phyloP scores from a whole-genome alignment of 441 rosid species.

The Pelargonium myrrhifolium region DNA sequence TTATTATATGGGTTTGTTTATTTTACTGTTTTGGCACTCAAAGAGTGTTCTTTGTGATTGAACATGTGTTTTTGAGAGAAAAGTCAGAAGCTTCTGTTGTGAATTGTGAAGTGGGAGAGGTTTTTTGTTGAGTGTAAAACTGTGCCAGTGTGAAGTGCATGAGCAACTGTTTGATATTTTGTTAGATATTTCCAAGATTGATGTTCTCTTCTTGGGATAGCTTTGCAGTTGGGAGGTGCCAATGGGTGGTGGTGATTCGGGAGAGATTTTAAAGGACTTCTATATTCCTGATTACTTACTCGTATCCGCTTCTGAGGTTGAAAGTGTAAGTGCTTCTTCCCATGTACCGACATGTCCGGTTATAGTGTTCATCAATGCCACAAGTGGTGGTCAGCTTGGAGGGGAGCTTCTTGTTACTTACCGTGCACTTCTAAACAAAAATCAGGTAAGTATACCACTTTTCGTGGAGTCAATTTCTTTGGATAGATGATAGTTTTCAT shows the following conservation, averaged over 20 bases:
- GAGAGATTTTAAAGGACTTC: conserved; percentile 21
- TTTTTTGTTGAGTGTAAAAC: no score
- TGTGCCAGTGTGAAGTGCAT: not conserved
- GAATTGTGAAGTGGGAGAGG: not conserved
- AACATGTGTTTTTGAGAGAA: not conserved
- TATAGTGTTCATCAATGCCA: conserved; percentile 39
- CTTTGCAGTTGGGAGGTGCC: conserved; percentile 25
- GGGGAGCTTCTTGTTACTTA: conserved; percentile 34
- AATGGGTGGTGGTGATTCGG: conserved; percentile 14
- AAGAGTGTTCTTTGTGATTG: not conserved
- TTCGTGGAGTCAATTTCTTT: no score
- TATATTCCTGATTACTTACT: conserved; percentile 35
- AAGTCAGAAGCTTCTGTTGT: not conserved
- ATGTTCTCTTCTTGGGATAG: not conserved
- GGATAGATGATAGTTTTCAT: not conserved
- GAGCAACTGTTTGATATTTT: not conserved
- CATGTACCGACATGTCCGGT: conserved; percentile 35
- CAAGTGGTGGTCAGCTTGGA: conserved; percentile 47
- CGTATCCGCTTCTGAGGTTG: conserved; percentile 22
- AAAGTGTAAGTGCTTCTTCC: not conserved
- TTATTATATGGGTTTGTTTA: no score
- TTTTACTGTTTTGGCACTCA: not conserved
- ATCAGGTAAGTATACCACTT: conserved; percentile 27
- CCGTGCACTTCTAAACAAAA: conserved; percentile 34
- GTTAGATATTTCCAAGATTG: not conserved